Evolutionary conservation across 1,284 basidiomycete species (phyloP).

Genomic region (Bjerkandera adusta): DNA sequence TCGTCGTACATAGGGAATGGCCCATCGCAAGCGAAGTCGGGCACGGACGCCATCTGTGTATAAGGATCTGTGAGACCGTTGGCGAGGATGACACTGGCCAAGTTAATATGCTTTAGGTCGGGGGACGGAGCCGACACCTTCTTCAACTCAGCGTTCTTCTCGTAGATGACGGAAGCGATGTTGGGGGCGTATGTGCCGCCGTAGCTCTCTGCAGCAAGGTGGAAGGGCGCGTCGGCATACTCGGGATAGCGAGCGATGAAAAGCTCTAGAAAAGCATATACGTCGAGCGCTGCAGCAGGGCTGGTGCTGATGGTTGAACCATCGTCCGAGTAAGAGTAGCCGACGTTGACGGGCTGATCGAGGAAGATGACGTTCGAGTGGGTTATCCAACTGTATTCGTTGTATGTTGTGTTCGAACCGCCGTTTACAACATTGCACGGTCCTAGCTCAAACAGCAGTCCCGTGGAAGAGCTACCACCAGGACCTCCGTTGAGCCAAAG

Average conservation of each 20-base stretch:
- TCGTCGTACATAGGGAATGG: slow-evolving; percentile 73
- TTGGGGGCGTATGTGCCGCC: slow-evolving; percentile 81
- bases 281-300: slow-evolving; percentile 77
- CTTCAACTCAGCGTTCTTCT: slow-evolving; percentile 61
- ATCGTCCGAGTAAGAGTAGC: slow-evolving; percentile 82
- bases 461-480: slow-evolving; percentile 73
- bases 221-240: slow-evolving; percentile 67
- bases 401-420: slow-evolving; percentile 67
- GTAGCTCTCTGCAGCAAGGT: slow-evolving; percentile 74
- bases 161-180: slow-evolving; percentile 74
- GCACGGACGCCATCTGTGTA: slow-evolving; percentile 70
- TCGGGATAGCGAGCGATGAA: slow-evolving; percentile 75
- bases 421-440: slow-evolving; percentile 75
- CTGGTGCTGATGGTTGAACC: slow-evolving; percentile 72
- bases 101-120: slow-evolving; percentile 59
- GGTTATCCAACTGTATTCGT: slow-evolving; percentile 45
- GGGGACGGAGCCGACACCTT: slow-evolving; percentile 33
- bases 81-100: slow-evolving; percentile 78
- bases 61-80: slow-evolving; percentile 83
- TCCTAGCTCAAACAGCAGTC: slow-evolving; percentile 85
- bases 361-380: slow-evolving; percentile 69
- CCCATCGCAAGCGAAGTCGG: slow-evolving; percentile 80
- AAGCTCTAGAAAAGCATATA: slow-evolving; percentile 87
- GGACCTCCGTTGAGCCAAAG: slow-evolving; percentile 91
- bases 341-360: slow-evolving; percentile 87